These are phyloP conservation scores for Sphaerulina vaccinii DNA, from an alignment of 2,329 filamentous ascomycete genomes.

Conservation along the genomic window DNA sequence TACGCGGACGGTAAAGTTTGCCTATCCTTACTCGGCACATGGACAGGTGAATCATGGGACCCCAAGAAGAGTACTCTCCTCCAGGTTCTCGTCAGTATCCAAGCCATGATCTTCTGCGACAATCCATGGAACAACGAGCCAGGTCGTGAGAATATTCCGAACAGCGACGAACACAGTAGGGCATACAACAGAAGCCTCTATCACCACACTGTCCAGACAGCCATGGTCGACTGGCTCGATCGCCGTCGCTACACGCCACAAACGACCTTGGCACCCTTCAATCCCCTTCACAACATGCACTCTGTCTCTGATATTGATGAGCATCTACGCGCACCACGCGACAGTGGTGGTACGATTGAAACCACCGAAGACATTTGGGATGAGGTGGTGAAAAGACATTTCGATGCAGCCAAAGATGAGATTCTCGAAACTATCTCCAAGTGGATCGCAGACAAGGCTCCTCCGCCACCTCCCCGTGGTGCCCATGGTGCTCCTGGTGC, in stretches of 20 bases:
- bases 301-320: background rate
- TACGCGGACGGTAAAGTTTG: too few relatives aligned
- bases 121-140: slow-evolving; percentile 57
- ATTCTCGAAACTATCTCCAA: slow-evolving; percentile 13
- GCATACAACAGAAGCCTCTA: slow-evolving; percentile 35
- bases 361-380: slow-evolving; percentile 12
- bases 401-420: slow-evolving; percentile 9
- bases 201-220: slow-evolving; percentile 34
- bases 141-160: slow-evolving; percentile 32
- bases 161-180: slow-evolving; percentile 18
- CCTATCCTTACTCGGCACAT: slow-evolving; percentile 57
- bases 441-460: slow-evolving; percentile 10
- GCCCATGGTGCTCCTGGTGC: too few relatives aligned
- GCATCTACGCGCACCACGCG: background rate
- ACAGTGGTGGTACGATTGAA: slow-evolving; percentile 5
- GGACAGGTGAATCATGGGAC: slow-evolving; percentile 51
- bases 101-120: slow-evolving; percentile 57
- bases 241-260: background rate
- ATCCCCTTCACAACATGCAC: background rate
- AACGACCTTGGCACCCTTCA: too few relatives aligned
- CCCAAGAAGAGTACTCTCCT: slow-evolving; percentile 54
- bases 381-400: slow-evolving; percentile 21
- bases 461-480: too few relatives aligned
- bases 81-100: slow-evolving; percentile 55
- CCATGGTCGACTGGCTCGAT: slow-evolving; percentile 38